Evolutionary conservation across 2,329 filamentous ascomycete genomes (phyloP).

Genomic region (Metarhizium guizhouense): DNA sequence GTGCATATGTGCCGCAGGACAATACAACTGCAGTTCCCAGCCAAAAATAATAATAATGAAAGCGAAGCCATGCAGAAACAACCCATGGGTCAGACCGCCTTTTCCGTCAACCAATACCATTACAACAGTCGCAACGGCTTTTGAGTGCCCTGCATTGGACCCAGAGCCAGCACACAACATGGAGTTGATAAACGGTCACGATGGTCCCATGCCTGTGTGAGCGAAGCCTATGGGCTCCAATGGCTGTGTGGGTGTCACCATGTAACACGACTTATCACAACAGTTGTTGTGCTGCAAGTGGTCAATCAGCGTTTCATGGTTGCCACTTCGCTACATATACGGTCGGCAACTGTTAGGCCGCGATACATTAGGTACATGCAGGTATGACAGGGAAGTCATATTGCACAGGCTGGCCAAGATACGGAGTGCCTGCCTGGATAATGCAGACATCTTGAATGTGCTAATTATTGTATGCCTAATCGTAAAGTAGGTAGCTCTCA

Average conservation of each 20-base stretch:
- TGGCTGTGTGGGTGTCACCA: not conserved
- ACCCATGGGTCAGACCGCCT: not conserved
- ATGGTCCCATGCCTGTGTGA: not conserved
- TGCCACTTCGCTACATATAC: not conserved
- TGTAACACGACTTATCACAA: not conserved
- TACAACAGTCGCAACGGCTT: not conserved
- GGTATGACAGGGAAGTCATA: not conserved
- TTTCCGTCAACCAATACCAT: not conserved
- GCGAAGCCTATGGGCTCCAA: not conserved
- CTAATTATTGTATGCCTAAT: not conserved
- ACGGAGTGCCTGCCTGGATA: no score
- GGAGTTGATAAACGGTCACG: not conserved
- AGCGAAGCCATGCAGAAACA: not conserved
- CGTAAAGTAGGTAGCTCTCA: not conserved
- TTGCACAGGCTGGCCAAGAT: not conserved
- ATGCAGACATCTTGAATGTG: no score
- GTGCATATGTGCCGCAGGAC: constrained; percentile 17
- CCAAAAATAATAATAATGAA: not conserved
- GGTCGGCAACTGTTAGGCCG: not conserved
- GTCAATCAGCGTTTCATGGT: not conserved
- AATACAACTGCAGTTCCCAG: not conserved
- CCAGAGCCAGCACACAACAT: not conserved
- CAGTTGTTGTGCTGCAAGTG: not conserved
- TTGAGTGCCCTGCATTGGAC: not conserved
- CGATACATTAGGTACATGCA: not conserved